Evolutionary conservation across 108 stramenopile genomes (phyloP), one percentile per base, ranked within the genome.

Genomic region (Pseudonitzschia multiseries): DNA sequence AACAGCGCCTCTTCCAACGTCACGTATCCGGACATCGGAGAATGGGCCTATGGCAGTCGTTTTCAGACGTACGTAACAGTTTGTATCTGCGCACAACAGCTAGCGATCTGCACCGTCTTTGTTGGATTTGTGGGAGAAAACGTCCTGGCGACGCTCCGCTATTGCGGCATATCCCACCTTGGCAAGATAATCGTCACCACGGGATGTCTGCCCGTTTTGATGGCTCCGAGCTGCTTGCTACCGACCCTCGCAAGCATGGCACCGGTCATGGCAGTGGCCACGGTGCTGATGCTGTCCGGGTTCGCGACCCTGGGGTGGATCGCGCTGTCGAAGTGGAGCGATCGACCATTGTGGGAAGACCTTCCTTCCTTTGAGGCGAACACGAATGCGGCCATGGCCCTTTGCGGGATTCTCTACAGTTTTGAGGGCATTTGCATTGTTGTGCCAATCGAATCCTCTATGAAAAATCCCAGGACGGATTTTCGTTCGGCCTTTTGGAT

Each of bases 61-160:
- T 89, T 91, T 71, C 79, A 86, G 65, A 68, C 68, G 46, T 87
- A 82, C 60, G 79, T 89, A 29, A 72, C 81, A 14, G 53, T 63
- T 31, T 83, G 79, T 57, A 75, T 91, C 15, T 88, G 85, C 60
- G 67, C 75, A 0, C 85, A 84, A 40, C 90, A 91, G 76, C 53
- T 91, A 56, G 83, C 87, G 22, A 79, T 91, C 53, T 91, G 90
- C 66, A 91, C 90, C 32, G 90, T 91, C 46, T 91, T 87, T 81
- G 70, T 88, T 31, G 80, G 81, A 14, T 91, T 91, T 72, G 75
- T 91, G 27, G 86, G 87, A 0, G 90, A 86, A 70, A 91, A 91
- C 68, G 52, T 88, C 20, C 56, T 65, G 36, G 90, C 90, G n/a
- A 84, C 85, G 18, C 50, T 82, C 66, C 48, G 51, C 24, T 59